phyloP scores from a whole-genome alignment of 1,139 yeast genomes.

The Debaryomyces subglobosus region DNA sequence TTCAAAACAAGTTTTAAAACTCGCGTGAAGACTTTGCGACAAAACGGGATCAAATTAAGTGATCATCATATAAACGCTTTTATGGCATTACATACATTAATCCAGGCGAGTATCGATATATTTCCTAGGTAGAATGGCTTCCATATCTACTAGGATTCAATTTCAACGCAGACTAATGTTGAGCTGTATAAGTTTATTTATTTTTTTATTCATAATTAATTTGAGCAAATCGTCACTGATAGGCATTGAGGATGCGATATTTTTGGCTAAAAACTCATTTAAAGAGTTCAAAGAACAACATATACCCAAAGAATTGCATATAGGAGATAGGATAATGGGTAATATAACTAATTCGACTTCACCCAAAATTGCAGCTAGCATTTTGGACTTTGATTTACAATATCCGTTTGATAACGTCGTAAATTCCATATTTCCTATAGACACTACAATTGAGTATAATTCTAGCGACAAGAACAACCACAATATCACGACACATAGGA shows the following conservation, averaged over 20 bases:
- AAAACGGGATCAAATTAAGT: conserved; percentile 1
- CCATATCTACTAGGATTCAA: conserved; percentile 12
- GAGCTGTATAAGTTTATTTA: conserved; percentile 14
- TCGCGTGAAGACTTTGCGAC: not conserved
- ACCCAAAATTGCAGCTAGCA: not conserved
- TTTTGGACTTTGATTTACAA: conserved; percentile 28
- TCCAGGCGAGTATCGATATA: not conserved
- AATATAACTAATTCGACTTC: not conserved
- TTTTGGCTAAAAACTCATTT: conserved; percentile 29
- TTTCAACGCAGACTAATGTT: conserved; percentile 18
- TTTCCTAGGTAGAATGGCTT: conserved; percentile 8
- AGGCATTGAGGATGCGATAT: conserved; percentile 32
- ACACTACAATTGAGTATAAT: conserved; percentile 37
- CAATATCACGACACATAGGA: conserved; percentile 22
- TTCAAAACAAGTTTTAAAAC: not conserved
- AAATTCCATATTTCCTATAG: conserved; percentile 48
- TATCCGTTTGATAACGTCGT: conserved; percentile 42
- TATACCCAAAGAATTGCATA: conserved; percentile 12
- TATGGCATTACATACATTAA: not conserved
- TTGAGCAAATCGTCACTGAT: conserved; percentile 14
- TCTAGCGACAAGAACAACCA: conserved; percentile 18
- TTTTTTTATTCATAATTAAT: conserved; percentile 12
- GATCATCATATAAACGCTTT: conserved; percentile 1
- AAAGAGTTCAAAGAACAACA: conserved; percentile 26
- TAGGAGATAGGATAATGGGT: conserved; percentile 3